Evolutionary conservation across 305 asterid species (phyloP), one percentile per base, ranked within the genome.

Genomic region (Fraxinus paxiana): DNA sequence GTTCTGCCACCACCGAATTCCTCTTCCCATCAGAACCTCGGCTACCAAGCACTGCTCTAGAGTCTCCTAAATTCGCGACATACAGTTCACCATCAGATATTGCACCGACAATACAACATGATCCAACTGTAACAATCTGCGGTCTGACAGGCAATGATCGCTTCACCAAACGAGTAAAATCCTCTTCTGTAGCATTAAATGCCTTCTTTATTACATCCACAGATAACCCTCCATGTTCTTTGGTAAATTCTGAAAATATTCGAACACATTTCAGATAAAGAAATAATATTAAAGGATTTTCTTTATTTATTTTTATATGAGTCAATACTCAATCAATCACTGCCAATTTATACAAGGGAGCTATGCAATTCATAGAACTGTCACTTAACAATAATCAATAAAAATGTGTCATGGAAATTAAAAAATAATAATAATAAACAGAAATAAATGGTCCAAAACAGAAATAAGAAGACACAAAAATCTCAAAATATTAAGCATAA

Each of bases 41-140:
- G 78, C 97, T 88, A 10, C 98, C 99, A 26, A 96, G 95, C 81
- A 94, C 99, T 61, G 98, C 98, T 80, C 99, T 94, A 1, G 98
- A 96, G 87, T 96, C 99, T 67, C 99, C 99, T 85, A 94, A 88
- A 80, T 94, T 96, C 0, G 97, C 99, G 20, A 96, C 97, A 69
- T 87, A 92, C 80, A 96, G 80, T 84, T 92, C 85, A 10, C 92
- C 97, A 15, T 89, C 88, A 4, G 98, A 89, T 81, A 96, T 93
- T 3, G 97, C 98, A 85, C 99, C 99, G 26, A 96, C 88, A 34
- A 96, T 89, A 80, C 98, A 92, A 81, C 99, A 96, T 0, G 98
- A 92, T 71, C 99, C 99, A 77, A 90, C 98, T 0, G 98, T 89
- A 83, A 95, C 97, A 85, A 96, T 92, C 86, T 92, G 92, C 0